A percentile compares a stretch with the other conserved stretches of the same genome.
These are phyloP conservation scores for Delphinella strobiligena DNA, from an alignment of 2,329 filamentous ascomycete species.

Conservation along the genomic window DNA sequence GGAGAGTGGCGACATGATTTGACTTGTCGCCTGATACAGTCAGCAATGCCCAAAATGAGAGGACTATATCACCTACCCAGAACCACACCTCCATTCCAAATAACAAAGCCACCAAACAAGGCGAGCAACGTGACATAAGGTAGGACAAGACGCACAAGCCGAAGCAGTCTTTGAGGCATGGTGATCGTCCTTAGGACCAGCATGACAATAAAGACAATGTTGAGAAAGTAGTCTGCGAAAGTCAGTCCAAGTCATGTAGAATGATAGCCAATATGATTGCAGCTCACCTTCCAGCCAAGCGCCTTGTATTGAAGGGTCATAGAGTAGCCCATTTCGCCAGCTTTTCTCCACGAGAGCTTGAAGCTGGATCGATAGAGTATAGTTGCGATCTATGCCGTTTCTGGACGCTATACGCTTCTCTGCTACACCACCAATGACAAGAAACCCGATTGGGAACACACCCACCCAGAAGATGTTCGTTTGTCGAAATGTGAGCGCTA, in stretches of 20 bases:
- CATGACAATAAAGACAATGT: conserved; percentile 3
- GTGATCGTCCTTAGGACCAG: conserved; percentile 1
- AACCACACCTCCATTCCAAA: conserved; percentile 85
- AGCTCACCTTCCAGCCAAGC: conserved; percentile 36
- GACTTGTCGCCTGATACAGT: conserved; percentile 64
- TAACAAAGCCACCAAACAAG: conserved; percentile 62
- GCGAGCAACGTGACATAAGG: conserved; percentile 51
- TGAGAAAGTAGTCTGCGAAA: conserved; percentile 14
- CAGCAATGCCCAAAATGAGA: background rate
- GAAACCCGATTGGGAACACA: conserved; percentile 53
- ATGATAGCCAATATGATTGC: background rate
- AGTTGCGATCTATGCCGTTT: background rate
- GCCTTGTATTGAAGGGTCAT: conserved; percentile 37
- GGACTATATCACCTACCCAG: conserved; percentile 56
- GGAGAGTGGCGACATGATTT: conserved; percentile 81
- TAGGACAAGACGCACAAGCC: conserved; percentile 4
- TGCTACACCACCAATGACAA: conserved; percentile 36
- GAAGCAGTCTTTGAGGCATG: conserved; percentile 1
- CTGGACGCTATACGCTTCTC: conserved; percentile 35
- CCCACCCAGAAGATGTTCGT: conserved; percentile 97
- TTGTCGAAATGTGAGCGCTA: conserved; percentile 68
- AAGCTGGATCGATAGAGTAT: background rate
- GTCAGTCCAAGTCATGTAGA: conserved; percentile 3
- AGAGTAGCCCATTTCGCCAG: conserved; percentile 32
- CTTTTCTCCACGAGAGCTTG: conserved; percentile 17